Evolutionary conservation across 139 green algal species (phyloP).

Genomic region (Diplosphaera chodatii): DNA sequence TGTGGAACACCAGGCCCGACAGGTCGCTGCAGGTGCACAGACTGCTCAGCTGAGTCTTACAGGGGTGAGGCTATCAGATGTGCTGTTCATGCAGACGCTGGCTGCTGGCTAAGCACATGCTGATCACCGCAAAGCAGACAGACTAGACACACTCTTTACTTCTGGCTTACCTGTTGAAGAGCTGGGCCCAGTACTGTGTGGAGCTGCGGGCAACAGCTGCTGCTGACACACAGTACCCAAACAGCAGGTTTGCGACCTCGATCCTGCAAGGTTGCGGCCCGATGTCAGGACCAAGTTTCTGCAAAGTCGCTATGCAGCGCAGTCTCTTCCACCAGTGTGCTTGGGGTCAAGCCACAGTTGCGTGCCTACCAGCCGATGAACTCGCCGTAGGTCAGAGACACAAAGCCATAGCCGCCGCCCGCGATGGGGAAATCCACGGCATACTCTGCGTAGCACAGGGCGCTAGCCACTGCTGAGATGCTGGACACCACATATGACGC

Average conservation of each 20-base stretch:
- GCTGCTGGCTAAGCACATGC: too few relatives aligned
- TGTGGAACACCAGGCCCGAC: slow-evolving; percentile 20
- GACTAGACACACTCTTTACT: too few relatives aligned
- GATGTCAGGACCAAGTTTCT: too few relatives aligned
- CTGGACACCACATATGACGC: slow-evolving; percentile 51
- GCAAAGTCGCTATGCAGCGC: too few relatives aligned
- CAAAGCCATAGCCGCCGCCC: slow-evolving; percentile 80
- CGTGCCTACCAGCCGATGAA: slow-evolving; percentile 62
- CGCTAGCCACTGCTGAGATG: slow-evolving; percentile 65
- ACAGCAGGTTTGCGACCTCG: slow-evolving; percentile 63
- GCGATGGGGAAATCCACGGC: slow-evolving; percentile 64
- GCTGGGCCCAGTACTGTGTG: slow-evolving; percentile 66
- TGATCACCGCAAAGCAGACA: too few relatives aligned
- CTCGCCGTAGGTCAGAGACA: slow-evolving; percentile 71
- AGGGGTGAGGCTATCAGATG: too few relatives aligned
- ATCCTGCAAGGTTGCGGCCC: slow-evolving; percentile 34
- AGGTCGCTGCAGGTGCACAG: slow-evolving; percentile 25
- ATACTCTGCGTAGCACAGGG: slow-evolving; percentile 85
- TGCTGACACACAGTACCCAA: slow-evolving; percentile 76
- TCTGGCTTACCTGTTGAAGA: slow-evolving; percentile 27
- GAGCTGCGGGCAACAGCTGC: slow-evolving; percentile 78
- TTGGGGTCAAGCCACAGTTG: too few relatives aligned
- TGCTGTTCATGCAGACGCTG: too few relatives aligned
- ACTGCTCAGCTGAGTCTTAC: too few relatives aligned
- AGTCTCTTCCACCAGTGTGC: too few relatives aligned